Conservation (phyloP, 2,329 filamentous ascomycete genomes). For the Neofusicoccum parvum region DNA sequence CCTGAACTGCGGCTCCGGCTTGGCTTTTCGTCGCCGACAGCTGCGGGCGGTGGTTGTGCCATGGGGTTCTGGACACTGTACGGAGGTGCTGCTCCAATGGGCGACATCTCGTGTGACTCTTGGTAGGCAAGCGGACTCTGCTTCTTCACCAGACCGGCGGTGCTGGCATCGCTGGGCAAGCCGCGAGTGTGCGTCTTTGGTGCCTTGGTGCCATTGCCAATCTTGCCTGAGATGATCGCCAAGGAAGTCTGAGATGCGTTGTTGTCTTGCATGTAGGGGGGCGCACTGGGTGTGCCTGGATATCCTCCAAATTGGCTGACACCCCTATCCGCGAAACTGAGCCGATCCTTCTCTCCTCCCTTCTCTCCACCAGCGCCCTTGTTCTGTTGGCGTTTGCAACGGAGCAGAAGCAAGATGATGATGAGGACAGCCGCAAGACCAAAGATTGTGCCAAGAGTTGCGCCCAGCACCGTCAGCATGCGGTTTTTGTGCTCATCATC, state of each 20-base stretch:
- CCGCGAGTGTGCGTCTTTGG: constrained; percentile 47
- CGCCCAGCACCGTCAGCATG: constrained; percentile 70
- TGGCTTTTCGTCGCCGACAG: constrained; percentile 24
- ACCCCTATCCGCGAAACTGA: constrained; percentile 56
- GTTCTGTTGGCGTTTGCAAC: constrained; percentile 61
- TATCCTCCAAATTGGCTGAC: constrained; percentile 26
- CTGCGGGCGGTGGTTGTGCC: constrained; percentile 24
- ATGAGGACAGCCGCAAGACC: constrained; percentile 72
- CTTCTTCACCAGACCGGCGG: constrained; percentile 63
- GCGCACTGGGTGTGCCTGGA: constrained; percentile 25
- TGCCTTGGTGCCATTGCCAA: constrained; percentile 39
- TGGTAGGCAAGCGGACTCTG: constrained; percentile 40
- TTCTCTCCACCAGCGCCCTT: constrained; percentile 63
- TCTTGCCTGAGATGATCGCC: constrained; percentile 58
- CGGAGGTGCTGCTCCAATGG: constrained; percentile 39
- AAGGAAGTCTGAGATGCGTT: constrained; percentile 45
- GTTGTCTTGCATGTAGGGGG: constrained; percentile 29
- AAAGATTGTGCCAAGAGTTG: constrained; percentile 78
- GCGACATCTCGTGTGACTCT: constrained; percentile 48
- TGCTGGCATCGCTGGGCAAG: constrained; percentile 58
- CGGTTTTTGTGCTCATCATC: constrained; percentile 46
- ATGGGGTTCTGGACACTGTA: constrained; percentile 31
- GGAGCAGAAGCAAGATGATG: constrained; percentile 69
- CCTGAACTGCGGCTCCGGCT: constrained; percentile 61
- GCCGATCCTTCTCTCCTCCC: constrained; percentile 45